A percentile compares a stretch with the other conserved stretches of the same genome.
These are phyloP conservation scores for Exophiala bonariae DNA, from an alignment of 2,329 filamentous ascomycete genomes.

Conservation along the genomic window DNA sequence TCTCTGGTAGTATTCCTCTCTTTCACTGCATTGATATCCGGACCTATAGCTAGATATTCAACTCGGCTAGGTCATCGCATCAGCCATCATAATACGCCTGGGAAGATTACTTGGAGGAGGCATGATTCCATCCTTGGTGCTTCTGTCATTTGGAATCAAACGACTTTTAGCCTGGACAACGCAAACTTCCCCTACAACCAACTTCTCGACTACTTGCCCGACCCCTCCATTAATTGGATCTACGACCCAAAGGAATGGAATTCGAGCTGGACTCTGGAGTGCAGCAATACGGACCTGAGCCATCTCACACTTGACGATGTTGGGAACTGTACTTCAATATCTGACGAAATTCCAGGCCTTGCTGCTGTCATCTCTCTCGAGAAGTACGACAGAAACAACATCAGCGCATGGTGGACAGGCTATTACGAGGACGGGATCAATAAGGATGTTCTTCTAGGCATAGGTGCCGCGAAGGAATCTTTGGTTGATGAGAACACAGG, in stretches of 20 bases:
- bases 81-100: background rate
- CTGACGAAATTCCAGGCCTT: constrained; percentile 7
- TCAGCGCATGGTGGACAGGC: background rate
- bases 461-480: background rate
- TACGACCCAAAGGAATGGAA: constrained; percentile 14
- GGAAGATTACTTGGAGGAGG: constrained; percentile 3
- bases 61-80: constrained; percentile 1
- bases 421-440: background rate
- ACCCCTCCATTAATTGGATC: constrained; percentile 9
- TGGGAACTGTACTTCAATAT: constrained; percentile 3
- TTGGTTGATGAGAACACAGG: background rate
- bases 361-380: background rate
- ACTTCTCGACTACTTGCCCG: constrained; percentile 14
- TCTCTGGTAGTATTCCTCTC: constrained; percentile 8
- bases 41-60: constrained; percentile 14
- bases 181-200: constrained; percentile 10
- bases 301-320: background rate
- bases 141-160: constrained; percentile 3
- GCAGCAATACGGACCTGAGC: constrained; percentile 5
- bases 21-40: constrained; percentile 6
- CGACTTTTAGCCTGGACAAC: constrained; percentile 3
- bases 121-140: constrained; percentile 1
- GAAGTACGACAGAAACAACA: background rate
- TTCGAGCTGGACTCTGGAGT: constrained; percentile 14
- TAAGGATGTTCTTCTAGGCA: constrained; percentile 7